Evolutionary conservation across 352 stramenopile genomes (phyloP).

Genomic region (Globisporangium apiculatum): DNA sequence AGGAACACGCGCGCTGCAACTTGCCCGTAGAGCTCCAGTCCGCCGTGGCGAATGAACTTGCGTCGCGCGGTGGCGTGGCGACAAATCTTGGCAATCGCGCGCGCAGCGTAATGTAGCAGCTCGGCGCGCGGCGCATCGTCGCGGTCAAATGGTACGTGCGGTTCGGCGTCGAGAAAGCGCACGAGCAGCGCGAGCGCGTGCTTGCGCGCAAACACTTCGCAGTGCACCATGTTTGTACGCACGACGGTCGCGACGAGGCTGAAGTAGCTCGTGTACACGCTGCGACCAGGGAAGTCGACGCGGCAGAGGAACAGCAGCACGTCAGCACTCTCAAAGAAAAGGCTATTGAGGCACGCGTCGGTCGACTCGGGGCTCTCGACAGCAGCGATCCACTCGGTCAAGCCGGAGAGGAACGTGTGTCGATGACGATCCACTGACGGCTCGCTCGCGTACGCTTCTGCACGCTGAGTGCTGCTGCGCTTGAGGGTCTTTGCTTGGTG

Average conservation of each 20-base stretch:
- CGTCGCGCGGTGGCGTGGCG: slow-evolving; percentile 8
- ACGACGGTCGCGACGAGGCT: slow-evolving; percentile 18
- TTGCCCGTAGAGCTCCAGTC: slow-evolving; percentile 14
- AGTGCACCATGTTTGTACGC: slow-evolving; percentile 22
- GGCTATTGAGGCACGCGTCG: slow-evolving; percentile 24
- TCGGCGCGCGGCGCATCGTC: slow-evolving; percentile 10
- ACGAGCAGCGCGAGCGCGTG: slow-evolving; percentile 15
- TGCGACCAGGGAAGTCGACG: slow-evolving; percentile 14
- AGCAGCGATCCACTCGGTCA: slow-evolving; percentile 25
- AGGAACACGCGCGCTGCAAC: slow-evolving; percentile 15
- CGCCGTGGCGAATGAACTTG: slow-evolving; percentile 22
- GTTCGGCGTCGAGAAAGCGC: slow-evolving; percentile 2
- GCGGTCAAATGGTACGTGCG: not conserved
- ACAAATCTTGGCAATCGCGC: slow-evolving; percentile 21
- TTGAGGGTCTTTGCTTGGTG: no score
- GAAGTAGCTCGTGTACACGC: slow-evolving; percentile 16
- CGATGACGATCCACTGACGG: no score
- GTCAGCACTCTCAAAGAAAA: slow-evolving; percentile 26
- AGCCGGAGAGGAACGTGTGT: slow-evolving; percentile 15
- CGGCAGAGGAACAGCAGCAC: slow-evolving; percentile 17
- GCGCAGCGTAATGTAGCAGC: slow-evolving; percentile 17
- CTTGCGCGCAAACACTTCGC: slow-evolving; percentile 19
- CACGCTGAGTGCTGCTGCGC: no score
- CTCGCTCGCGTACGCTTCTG: no score
- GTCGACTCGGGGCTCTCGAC: slow-evolving; percentile 21